Percentiles rank a stretch among this genome's conserved stretches.
Evolutionary conservation across 345 rosid genomes (phyloP).

Genomic region (Microcos paniculata): DNA sequence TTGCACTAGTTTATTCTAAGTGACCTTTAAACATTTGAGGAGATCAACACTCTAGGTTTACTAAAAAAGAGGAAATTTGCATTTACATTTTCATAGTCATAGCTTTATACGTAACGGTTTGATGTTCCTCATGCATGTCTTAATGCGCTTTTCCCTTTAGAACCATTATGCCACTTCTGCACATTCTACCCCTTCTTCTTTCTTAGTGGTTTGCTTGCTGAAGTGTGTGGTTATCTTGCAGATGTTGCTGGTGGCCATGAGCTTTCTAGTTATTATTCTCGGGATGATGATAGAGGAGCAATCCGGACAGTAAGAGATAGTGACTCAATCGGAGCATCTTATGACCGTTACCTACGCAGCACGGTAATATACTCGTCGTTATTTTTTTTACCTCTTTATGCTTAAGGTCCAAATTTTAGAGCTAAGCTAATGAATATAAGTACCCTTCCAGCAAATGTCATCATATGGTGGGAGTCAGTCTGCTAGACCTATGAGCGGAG

Average conservation of each 20-base stretch:
- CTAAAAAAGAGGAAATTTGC: neutral
- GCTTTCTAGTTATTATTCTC: constrained; percentile 39
- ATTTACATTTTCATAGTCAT: neutral
- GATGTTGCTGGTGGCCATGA: constrained; percentile 46
- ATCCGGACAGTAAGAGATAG: constrained; percentile 45
- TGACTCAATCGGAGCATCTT: constrained; percentile 57
- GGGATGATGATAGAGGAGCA: constrained; percentile 51
- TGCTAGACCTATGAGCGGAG: constrained; percentile 40
- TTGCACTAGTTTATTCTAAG: neutral
- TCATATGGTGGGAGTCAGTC: constrained; percentile 49
- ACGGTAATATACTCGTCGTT: constrained; percentile 28
- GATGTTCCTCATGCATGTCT: neutral
- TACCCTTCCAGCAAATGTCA: constrained; percentile 44
- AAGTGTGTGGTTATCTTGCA: constrained; percentile 28
- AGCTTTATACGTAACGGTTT: neutral
- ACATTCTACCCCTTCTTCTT: neutral
- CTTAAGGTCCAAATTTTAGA: constrained; percentile 5
- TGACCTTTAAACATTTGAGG: neutral
- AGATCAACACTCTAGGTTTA: neutral
- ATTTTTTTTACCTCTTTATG: neutral
- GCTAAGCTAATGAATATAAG: constrained; percentile 6
- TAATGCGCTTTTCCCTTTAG: neutral
- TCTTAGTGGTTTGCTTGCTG: constrained; percentile 13
- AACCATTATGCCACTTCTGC: neutral
- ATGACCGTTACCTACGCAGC: constrained; percentile 57